phyloP scores from a whole-genome alignment of 306 rosid species.

The Cucumis cinereus region DNA sequence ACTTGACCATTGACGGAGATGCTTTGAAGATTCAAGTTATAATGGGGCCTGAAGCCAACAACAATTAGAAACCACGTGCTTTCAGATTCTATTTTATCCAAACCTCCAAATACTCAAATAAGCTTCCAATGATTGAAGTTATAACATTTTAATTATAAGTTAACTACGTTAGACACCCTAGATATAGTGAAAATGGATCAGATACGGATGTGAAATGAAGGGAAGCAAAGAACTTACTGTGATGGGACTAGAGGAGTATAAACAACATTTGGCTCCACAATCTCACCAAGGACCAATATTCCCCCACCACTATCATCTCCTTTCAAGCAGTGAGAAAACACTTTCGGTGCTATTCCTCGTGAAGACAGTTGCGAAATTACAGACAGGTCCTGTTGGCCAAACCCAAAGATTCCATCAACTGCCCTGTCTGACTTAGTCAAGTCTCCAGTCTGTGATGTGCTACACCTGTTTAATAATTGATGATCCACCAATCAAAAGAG shows the following conservation, averaged over 20 bases:
- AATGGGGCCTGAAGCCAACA: conserved; percentile 65
- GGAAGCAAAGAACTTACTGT: conserved; percentile 45
- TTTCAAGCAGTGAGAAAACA: conserved; percentile 86
- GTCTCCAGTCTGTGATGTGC: conserved; percentile 74
- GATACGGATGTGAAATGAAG: background rate
- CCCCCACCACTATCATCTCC: conserved; percentile 92
- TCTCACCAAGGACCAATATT: conserved; percentile 84
- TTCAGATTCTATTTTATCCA: background rate
- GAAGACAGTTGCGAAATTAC: conserved; percentile 83
- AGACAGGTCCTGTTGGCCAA: conserved; percentile 82
- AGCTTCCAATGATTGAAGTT: background rate
- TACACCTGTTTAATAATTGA: conserved; percentile 52
- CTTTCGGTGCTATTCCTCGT: conserved; percentile 71
- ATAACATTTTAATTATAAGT: background rate
- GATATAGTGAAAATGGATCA: background rate
- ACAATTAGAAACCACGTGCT: background rate
- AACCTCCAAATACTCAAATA: background rate
- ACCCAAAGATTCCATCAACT: conserved; percentile 91
- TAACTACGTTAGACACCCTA: background rate
- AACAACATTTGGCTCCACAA: conserved; percentile 73
- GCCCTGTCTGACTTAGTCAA: conserved; percentile 85
- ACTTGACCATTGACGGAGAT: conserved; percentile 70
- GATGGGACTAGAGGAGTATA: conserved; percentile 79
- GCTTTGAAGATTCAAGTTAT: conserved; percentile 81
- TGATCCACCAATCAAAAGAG: conserved; percentile 11